Conservation (phyloP, 306 rosid species). For the Vachellia pachyceras region DNA sequence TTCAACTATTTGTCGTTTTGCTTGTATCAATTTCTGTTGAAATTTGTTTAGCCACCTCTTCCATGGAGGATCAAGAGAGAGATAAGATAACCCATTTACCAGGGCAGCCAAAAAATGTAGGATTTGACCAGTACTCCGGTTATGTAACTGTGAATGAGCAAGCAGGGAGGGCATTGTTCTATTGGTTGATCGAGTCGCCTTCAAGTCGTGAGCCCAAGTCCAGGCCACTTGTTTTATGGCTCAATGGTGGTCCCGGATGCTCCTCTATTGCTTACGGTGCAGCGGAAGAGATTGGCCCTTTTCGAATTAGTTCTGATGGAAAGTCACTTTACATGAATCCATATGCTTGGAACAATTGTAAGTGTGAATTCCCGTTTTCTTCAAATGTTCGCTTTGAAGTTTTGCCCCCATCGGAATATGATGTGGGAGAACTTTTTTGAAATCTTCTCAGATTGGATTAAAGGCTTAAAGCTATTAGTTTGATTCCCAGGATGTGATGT, state of each 20-base stretch:
- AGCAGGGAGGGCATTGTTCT: conserved; percentile 88
- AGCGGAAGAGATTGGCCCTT: conserved; percentile 95
- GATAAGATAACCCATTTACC: conserved; percentile 74
- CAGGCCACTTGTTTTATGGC: conserved; percentile 94
- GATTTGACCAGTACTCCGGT: conserved; percentile 84
- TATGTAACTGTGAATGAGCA: conserved; percentile 81
- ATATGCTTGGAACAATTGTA: conserved; percentile 93
- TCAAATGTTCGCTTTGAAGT: background rate
- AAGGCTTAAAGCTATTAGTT: too few species aligned
- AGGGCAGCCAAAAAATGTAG: conserved; percentile 81
- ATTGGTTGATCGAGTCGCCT: conserved; percentile 90
- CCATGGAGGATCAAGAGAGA: conserved; percentile 63
- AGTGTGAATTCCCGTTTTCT: conserved; percentile 33
- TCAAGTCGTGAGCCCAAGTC: conserved; percentile 56
- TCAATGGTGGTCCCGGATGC: conserved; percentile 98
- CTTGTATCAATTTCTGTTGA: conserved; percentile 52
- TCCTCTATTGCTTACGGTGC: conserved; percentile 97
- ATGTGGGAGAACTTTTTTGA: background rate
- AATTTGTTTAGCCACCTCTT: conserved; percentile 53
- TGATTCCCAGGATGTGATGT: too few species aligned
- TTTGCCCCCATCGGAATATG: background rate
- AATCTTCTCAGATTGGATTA: too few species aligned
- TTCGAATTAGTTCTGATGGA: conserved; percentile 80
- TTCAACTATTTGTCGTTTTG: conserved; percentile 45
- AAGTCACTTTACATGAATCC: conserved; percentile 82